Conservation (phyloP, 208 protist species). For the Acanthamoeba castellanii region DNA sequence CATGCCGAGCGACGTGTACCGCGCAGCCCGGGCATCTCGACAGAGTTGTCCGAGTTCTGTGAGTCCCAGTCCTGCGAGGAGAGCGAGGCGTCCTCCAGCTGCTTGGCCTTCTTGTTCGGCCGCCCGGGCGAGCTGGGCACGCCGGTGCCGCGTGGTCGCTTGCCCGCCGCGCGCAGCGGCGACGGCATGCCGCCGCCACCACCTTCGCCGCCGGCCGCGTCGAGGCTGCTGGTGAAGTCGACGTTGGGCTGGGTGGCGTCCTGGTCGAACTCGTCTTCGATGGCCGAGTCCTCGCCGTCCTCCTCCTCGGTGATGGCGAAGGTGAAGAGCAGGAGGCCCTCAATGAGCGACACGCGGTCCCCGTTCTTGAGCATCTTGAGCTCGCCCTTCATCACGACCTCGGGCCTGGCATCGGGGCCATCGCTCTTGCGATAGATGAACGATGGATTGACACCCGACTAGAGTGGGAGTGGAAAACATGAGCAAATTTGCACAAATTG, state of each 20-base stretch:
- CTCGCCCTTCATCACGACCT: conserved; percentile 25
- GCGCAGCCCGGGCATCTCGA: conserved; percentile 43
- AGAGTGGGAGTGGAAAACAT: no score
- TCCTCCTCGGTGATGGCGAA: conserved; percentile 44
- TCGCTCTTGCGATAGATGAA: not conserved
- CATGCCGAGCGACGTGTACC: not conserved
- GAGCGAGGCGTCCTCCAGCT: not conserved
- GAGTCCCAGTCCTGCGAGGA: conserved; percentile 26
- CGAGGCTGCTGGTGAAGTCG: conserved; percentile 10
- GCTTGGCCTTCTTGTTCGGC: conserved; percentile 14
- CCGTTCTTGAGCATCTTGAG: conserved; percentile 69
- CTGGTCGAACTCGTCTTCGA: conserved; percentile 32
- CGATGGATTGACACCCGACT: conserved; percentile 48
- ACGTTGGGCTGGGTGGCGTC: conserved; percentile 69
- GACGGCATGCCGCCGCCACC: not conserved
- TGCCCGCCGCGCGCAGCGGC: not conserved
- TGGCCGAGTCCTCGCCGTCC: not conserved
- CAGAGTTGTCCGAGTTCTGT: conserved; percentile 63
- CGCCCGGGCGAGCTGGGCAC: not conserved
- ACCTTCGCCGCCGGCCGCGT: not conserved
- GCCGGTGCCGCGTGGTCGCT: not conserved
- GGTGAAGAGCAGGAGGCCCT: not conserved
- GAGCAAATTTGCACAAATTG: not conserved
- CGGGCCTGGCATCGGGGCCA: not conserved
- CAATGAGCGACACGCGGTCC: conserved; percentile 12